phyloP scores from a whole-genome alignment of 768 basidiomycete species.

The Kwoniella sp. region DNA sequence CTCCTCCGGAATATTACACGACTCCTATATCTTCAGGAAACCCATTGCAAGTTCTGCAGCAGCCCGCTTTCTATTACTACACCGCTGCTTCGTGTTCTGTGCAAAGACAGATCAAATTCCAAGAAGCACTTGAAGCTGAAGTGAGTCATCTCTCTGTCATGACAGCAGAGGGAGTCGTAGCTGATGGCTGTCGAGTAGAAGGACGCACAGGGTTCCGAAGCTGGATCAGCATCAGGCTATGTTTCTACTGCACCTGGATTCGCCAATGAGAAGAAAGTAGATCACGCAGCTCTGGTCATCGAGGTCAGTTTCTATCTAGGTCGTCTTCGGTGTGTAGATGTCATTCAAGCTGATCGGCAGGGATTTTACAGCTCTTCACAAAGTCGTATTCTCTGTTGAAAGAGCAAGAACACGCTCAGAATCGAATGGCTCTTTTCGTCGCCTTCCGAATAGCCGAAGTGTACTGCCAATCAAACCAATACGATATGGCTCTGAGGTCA shows the following conservation, averaged over 20 bases:
- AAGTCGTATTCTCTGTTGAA: slow-evolving; percentile 94
- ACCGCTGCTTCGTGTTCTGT: slow-evolving; percentile 85
- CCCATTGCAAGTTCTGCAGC: slow-evolving; percentile 79
- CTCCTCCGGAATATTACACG: slow-evolving; percentile 62
- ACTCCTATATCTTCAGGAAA: slow-evolving; percentile 70
- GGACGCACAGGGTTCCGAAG: slow-evolving; percentile 33
- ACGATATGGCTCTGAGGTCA: slow-evolving; percentile 83
- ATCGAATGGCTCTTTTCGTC: slow-evolving; percentile 82
- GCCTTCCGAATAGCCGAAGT: slow-evolving; percentile 87
- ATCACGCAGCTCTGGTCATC: slow-evolving; percentile 76
- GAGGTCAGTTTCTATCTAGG: slow-evolving; percentile 64
- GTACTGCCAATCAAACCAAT: slow-evolving; percentile 76
- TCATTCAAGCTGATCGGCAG: too few relatives aligned
- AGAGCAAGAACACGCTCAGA: slow-evolving; percentile 68
- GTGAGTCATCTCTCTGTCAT: slow-evolving; percentile 54
- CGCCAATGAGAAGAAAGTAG: slow-evolving; percentile 86
- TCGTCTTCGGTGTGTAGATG: not conserved
- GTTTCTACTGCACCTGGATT: slow-evolving; percentile 67
- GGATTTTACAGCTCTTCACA: slow-evolving; percentile 71
- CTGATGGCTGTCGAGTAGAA: slow-evolving; percentile 18
- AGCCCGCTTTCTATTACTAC: slow-evolving; percentile 90
- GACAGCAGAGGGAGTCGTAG: not conserved
- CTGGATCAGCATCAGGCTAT: slow-evolving; percentile 37
- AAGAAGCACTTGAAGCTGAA: slow-evolving; percentile 64
- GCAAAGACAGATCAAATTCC: slow-evolving; percentile 68